phyloP scores from a whole-genome alignment of 768 basidiomycete species.

The Russula sp. region DNA sequence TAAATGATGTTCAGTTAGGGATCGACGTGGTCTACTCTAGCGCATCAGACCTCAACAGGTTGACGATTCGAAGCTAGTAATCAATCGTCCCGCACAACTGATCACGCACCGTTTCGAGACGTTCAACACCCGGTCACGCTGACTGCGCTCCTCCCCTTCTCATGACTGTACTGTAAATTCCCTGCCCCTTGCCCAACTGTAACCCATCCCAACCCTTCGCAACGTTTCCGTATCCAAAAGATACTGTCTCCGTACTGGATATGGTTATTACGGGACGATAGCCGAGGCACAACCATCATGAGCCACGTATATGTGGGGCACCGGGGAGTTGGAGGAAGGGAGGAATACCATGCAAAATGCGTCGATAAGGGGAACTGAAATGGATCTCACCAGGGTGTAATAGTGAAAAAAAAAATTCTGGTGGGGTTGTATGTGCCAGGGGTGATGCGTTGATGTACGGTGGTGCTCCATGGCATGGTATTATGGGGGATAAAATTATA shows the following conservation, averaged over 20 bases:
- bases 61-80: neutral
- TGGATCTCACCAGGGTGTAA: neutral
- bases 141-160: no score
- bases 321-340: neutral
- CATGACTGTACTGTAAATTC: neutral
- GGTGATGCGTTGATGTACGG: no score
- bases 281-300: neutral
- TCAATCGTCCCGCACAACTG: neutral
- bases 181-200: neutral
- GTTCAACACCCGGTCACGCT: neutral
- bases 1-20: neutral
- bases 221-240: neutral
- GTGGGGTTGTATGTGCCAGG: neutral
- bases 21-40: neutral
- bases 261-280: neutral
- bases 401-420: no score
- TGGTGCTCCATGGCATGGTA: neutral
- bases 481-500: neutral
- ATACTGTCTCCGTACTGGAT: neutral
- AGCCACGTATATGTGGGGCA: neutral
- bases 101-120: neutral
- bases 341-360: neutral
- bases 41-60: neutral
- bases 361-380: neutral
- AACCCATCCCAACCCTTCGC: neutral